Evolutionary conservation across 1,139 yeast species (phyloP).

Genomic region (Pichia sp.): DNA sequence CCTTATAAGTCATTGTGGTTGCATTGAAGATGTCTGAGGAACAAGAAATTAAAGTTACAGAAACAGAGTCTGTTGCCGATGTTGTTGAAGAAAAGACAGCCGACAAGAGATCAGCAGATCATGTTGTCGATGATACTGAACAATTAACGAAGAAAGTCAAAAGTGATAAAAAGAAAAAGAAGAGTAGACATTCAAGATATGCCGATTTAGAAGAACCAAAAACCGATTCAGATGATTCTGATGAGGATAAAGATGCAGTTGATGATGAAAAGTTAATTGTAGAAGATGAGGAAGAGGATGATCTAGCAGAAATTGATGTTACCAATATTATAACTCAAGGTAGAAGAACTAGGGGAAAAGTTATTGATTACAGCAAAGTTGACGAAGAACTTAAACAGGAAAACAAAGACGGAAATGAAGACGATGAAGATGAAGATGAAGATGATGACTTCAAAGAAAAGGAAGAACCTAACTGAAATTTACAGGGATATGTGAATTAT

Average conservation of each 20-base stretch:
- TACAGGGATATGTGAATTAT: background rate
- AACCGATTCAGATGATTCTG: slow-evolving; percentile 32
- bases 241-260: slow-evolving; percentile 44
- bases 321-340: slow-evolving; percentile 79
- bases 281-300: slow-evolving; percentile 73
- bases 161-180: slow-evolving; percentile 32
- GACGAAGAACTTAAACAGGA: slow-evolving; percentile 62
- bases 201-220: slow-evolving; percentile 36
- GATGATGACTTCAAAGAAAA: slow-evolving; percentile 27
- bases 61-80: background rate
- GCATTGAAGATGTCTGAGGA: slow-evolving; percentile 3
- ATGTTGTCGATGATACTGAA: slow-evolving; percentile 16
- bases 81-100: background rate
- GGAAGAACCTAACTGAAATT: slow-evolving; percentile 12
- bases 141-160: slow-evolving; percentile 16
- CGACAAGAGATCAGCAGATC: slow-evolving; percentile 17
- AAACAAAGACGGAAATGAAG: slow-evolving; percentile 36
- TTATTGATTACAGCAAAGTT: slow-evolving; percentile 82
- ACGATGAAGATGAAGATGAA: slow-evolving; percentile 37
- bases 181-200: slow-evolving; percentile 42
- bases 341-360: slow-evolving; percentile 86
- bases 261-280: slow-evolving; percentile 50
- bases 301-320: slow-evolving; percentile 74
- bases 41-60: background rate
- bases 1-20: background rate